Evolutionary conservation across 139 green algal genomes (phyloP), one percentile per base, ranked within the genome.

Genomic region (Chlamydomonas sphaeroides): DNA sequence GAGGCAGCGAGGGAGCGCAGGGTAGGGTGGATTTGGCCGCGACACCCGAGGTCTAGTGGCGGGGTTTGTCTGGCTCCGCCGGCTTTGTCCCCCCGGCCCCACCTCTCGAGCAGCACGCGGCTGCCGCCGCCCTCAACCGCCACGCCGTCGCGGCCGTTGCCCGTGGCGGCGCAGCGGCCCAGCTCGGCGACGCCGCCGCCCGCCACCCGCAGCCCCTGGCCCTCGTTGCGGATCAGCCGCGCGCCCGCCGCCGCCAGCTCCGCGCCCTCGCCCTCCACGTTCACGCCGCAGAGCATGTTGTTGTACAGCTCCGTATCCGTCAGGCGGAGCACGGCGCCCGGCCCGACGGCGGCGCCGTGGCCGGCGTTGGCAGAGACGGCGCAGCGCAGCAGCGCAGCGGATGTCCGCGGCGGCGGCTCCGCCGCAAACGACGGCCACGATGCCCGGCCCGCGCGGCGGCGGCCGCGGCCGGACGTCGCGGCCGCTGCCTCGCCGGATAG

Each of bases 91-190:
- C 45, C 14, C 45, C 45, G 14, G 14, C 45, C 45, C 14, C 45
- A 10, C 10, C 10, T 51, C 45, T 10, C 45, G 14, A 51, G 14
- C 45, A 51, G 10, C 45, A 14, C 45, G 20, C 33, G 42, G 45
- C 32, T 74, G 76, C 62, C 76, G 42, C 28, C 7, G 28, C 63
- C 76, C 76, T 83, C 78, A 53, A 78, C 38, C 36, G 78, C 28
- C 39, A 84, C 20, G 23, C 78, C 78, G 57, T 84, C 78, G 15
- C 78, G 67, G 56, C 78, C 38, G 78, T 78, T 84, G 56, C 35
- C 23, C 45, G 51, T 66, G 38, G n/a, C 0, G 33, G 7, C 41
- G 45, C 33, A 51, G 15, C 33, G 20, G 10, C 10, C 21, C 45
- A 83, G 20, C 33, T 36, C 32, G 20, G 28, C 33, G 3, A 17